Evolutionary conservation across 139 green algal genomes (phyloP).

Genomic region (Volvox reticuliferus): DNA sequence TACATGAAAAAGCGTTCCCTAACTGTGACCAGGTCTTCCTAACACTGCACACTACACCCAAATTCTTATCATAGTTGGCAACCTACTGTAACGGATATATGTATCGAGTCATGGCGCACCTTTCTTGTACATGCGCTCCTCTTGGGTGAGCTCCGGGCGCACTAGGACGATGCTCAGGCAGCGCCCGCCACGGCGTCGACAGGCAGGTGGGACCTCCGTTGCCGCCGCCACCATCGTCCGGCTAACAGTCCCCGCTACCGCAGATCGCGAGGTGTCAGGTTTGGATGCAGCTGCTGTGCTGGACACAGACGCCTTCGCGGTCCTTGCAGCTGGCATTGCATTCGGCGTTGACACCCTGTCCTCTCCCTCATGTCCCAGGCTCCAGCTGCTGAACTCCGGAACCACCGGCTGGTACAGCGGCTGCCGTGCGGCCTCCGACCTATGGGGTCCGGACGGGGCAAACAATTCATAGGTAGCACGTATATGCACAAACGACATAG

Average conservation of each 20-base stretch:
- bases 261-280: not conserved
- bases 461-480: no score
- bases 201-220: no score
- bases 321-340: no score
- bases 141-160: constrained; percentile 57
- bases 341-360: not conserved
- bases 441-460: not conserved
- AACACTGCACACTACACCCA: no score
- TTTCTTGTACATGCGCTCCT: constrained; percentile 80
- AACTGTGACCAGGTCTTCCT: no score
- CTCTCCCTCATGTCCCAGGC: not conserved
- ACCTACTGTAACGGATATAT: no score
- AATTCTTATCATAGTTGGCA: no score
- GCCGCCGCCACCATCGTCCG: constrained; percentile 37
- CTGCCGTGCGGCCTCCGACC: constrained; percentile 2
- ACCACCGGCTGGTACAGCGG: not conserved
- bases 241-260: no score
- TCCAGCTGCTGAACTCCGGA: constrained; percentile 22
- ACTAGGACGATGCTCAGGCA: constrained; percentile 69
- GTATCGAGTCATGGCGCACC: constrained; percentile 22
- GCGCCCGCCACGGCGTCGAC: not conserved
- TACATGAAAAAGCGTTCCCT: no score
- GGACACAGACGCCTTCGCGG: no score
- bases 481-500: no score
- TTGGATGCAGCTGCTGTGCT: no score